Conservation (phyloP, 768 basidiomycete species). For the Termitomyces sp. region DNA sequence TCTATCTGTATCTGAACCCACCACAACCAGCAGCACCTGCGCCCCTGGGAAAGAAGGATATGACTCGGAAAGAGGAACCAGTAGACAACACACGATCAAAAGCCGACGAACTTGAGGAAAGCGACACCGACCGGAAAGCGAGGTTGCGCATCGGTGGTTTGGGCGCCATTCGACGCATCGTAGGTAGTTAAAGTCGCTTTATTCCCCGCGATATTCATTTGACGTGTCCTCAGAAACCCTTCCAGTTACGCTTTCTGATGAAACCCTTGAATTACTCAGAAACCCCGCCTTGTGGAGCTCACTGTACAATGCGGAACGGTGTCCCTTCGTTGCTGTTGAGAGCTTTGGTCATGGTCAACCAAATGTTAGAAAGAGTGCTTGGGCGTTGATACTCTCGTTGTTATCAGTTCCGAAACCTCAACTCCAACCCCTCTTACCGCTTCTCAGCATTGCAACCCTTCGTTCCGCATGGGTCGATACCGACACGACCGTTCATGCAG, state of each 20-base stretch:
- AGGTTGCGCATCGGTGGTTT: constrained; percentile 66
- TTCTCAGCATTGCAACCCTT: constrained; percentile 54
- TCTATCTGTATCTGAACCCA: constrained; percentile 64
- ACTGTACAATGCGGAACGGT: constrained; percentile 37
- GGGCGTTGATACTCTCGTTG: constrained; percentile 48
- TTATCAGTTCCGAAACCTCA: constrained; percentile 37
- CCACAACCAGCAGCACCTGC: constrained; percentile 35
- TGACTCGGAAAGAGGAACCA: constrained; percentile 24
- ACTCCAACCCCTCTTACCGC: constrained; percentile 29
- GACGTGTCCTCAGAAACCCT: constrained; percentile 14
- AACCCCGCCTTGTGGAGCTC: constrained; percentile 59
- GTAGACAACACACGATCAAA: constrained; percentile 35
- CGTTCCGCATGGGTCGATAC: constrained; percentile 68
- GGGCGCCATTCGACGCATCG: constrained; percentile 56
- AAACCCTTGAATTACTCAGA: constrained; percentile 34
- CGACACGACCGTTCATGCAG: constrained; percentile 60
- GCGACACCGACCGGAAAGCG: constrained; percentile 61
- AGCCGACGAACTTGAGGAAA: constrained; percentile 62
- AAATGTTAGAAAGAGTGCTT: constrained; percentile 65
- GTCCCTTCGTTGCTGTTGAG: constrained; percentile 37
- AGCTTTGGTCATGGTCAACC: constrained; percentile 65
- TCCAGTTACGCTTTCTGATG: constrained; percentile 17
- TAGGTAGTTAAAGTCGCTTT: constrained; percentile 36
- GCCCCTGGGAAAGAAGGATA: constrained; percentile 28
- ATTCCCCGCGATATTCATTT: neutral